Evolutionary conservation across 163 green algal species (phyloP).

Genomic region (Volvox carteri): DNA sequence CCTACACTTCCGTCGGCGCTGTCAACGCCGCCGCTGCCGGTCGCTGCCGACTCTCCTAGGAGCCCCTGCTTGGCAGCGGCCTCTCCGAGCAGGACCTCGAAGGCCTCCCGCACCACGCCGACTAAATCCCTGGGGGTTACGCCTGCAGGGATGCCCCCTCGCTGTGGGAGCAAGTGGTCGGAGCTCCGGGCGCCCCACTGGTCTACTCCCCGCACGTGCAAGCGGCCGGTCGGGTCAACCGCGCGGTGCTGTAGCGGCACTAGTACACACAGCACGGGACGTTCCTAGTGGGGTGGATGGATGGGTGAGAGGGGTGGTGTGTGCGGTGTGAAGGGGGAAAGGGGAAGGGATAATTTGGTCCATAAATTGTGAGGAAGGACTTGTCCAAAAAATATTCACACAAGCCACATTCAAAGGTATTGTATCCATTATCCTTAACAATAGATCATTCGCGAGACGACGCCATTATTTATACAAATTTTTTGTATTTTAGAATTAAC

Average conservation of each 20-base stretch:
- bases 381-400: no score
- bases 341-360: neutral
- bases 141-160: constrained; percentile 35
- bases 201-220: constrained; percentile 61
- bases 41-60: neutral
- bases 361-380: no score
- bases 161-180: neutral
- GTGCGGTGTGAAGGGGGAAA: neutral
- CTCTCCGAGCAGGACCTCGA: constrained; percentile 22
- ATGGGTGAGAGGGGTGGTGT: neutral
- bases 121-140: constrained; percentile 60
- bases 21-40: neutral
- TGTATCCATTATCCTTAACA: no score
- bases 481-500: no score
- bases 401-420: no score
- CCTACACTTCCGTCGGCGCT: neutral
- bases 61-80: neutral
- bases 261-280: constrained; percentile 52
- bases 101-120: constrained; percentile 71
- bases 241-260: constrained; percentile 70
- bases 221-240: constrained; percentile 68
- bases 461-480: no score
- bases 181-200: neutral
- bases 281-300: no score
- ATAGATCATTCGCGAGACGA: no score